Conservation (phyloP, 495 filamentous ascomycete species). For the Neurospora cerealis region DNA sequence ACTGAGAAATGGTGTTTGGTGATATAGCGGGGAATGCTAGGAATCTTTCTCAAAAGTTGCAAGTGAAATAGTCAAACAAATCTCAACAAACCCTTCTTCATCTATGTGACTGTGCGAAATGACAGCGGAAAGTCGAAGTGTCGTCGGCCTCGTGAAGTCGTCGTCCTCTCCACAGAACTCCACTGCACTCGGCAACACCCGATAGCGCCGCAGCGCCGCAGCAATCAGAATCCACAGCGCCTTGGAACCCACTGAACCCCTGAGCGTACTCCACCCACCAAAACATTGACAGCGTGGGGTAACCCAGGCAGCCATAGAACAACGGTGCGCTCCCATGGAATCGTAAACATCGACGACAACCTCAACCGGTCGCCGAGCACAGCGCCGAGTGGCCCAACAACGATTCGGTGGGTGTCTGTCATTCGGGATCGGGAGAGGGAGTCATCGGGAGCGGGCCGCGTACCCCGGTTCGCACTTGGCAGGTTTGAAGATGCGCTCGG, state of each 20-base stretch:
- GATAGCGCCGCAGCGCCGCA: background rate
- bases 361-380: background rate
- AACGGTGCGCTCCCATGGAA: background rate
- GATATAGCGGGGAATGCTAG: too few relatives aligned
- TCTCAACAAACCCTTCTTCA: too few relatives aligned
- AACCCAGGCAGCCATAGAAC: too few relatives aligned
- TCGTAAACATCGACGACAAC: background rate
- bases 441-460: background rate
- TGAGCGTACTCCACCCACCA: background rate
- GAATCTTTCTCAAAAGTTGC: too few relatives aligned
- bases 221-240: background rate
- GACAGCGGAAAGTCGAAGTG: background rate
- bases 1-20: background rate
- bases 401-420: too few relatives aligned
- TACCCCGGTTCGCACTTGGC: background rate
- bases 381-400: background rate
- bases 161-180: background rate
- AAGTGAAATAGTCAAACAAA: too few relatives aligned
- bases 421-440: background rate
- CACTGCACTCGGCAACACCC: background rate
- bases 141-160: background rate
- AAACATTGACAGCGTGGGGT: background rate
- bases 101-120: too few relatives aligned
- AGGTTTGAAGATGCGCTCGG: background rate
- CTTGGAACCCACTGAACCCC: background rate